A percentile compares a stretch with the other conserved stretches of the same genome.
Evolutionary conservation across 1,284 basidiomycete genomes (phyloP).

Genomic region (Naganishia cerealis): DNA sequence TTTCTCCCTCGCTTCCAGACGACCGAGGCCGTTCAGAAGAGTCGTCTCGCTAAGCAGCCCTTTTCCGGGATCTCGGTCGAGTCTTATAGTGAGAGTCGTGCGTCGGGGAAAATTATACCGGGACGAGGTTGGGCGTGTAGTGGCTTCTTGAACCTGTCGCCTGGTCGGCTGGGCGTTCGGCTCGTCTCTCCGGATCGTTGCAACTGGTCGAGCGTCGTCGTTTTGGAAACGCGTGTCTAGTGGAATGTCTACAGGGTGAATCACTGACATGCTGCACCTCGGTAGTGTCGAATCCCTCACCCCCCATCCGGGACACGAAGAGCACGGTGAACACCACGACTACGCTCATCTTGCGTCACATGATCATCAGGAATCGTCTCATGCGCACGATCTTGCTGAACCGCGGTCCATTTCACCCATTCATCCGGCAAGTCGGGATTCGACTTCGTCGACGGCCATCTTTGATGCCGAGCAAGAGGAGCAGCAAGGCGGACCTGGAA

Average conservation of each 20-base stretch:
- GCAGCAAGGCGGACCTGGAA: background rate
- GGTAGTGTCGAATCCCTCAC: slow-evolving; percentile 50
- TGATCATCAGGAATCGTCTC: slow-evolving; percentile 31
- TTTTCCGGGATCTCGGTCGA: too few species aligned
- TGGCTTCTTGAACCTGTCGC: too few species aligned
- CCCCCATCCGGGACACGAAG: slow-evolving; percentile 41
- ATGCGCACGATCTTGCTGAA: slow-evolving; percentile 16
- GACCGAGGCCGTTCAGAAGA: too few species aligned
- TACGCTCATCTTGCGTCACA: slow-evolving; percentile 35
- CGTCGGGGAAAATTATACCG: too few species aligned
- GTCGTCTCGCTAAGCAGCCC: too few species aligned
- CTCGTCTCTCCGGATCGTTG: too few species aligned
- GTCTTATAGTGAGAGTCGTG: too few species aligned
- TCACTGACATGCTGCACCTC: slow-evolving; percentile 6
- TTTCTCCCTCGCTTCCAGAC: too few species aligned
- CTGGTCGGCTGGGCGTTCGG: too few species aligned
- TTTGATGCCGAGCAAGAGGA: slow-evolving; percentile 25
- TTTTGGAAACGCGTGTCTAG: background rate
- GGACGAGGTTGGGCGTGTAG: too few species aligned
- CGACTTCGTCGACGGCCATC: slow-evolving; percentile 6
- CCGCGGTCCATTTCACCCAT: background rate
- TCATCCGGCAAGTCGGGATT: background rate
- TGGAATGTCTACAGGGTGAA: background rate
- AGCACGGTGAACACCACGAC: slow-evolving; percentile 5
- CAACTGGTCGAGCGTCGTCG: too few species aligned